Evolutionary conservation across 768 basidiomycete genomes (phyloP).

Genomic region (Suillus brevipes): DNA sequence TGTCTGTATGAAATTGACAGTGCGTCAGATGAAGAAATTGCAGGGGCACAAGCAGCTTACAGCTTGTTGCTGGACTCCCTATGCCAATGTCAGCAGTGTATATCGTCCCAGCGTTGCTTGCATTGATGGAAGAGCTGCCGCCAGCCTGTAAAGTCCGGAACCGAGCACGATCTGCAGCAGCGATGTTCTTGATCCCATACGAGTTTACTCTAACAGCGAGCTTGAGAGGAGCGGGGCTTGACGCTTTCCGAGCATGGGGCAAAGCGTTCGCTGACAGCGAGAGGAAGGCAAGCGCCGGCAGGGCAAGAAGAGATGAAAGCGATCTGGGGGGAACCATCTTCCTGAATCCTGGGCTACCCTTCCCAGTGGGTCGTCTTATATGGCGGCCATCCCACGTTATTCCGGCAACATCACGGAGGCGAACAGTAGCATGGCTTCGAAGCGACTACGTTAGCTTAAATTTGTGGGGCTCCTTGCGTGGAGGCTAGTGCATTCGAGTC

Average conservation of each 20-base stretch:
- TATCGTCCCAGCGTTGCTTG: constrained; percentile 15
- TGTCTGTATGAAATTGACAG: constrained; percentile 11
- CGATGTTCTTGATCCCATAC: background rate
- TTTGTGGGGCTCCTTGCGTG: background rate
- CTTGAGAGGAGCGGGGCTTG: background rate
- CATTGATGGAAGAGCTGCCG: constrained; percentile 7
- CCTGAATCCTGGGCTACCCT: background rate
- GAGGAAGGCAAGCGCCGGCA: constrained; percentile 4
- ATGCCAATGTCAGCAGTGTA: constrained; percentile 18
- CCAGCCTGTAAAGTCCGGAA: background rate
- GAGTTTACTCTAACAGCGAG: constrained; percentile 9
- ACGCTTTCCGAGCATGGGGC: background rate
- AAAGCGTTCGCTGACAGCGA: background rate
- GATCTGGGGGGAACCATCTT: constrained; percentile 12
- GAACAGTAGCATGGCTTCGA: background rate
- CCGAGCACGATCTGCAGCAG: constrained; percentile 8
- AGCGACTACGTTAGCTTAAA: background rate
- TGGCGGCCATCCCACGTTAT: too few relatives aligned
- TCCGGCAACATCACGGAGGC: background rate
- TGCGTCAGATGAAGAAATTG: background rate
- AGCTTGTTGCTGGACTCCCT: constrained; percentile 16
- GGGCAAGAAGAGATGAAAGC: constrained; percentile 2
- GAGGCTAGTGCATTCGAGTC: background rate
- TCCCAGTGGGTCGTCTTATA: background rate
- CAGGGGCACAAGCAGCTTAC: constrained; percentile 2